phyloP scores from a whole-genome alignment of 1,284 basidiomycete genomes.

The Pascua guehoae region DNA sequence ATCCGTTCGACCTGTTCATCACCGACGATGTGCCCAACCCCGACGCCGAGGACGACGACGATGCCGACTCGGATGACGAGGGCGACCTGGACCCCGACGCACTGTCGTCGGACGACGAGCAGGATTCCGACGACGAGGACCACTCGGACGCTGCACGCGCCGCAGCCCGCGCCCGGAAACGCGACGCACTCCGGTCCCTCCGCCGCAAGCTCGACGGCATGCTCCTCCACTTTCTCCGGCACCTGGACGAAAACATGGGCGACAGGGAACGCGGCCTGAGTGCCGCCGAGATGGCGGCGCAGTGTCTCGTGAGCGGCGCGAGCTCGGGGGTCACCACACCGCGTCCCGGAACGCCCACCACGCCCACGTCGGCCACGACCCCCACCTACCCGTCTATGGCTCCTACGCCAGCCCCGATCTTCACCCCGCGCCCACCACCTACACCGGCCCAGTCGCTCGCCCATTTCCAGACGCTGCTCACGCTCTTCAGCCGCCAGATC shows the following conservation, averaged over 20 bases:
- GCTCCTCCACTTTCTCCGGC: constrained; percentile 75
- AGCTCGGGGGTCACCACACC: constrained; percentile 33
- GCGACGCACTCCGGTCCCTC: constrained; percentile 71
- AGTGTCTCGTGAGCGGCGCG: constrained; percentile 23
- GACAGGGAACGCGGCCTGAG: constrained; percentile 16
- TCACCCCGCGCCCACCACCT: constrained; percentile 17
- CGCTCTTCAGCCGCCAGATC: constrained; percentile 89
- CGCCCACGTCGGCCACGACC: constrained; percentile 24
- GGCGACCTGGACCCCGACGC: constrained; percentile 49
- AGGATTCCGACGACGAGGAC: constrained; percentile 60
- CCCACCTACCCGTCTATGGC: background rate
- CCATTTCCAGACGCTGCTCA: constrained; percentile 82
- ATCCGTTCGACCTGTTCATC: constrained; percentile 76
- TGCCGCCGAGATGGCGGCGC: constrained; percentile 37
- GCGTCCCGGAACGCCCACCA: constrained; percentile 14
- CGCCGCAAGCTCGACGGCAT: constrained; percentile 87
- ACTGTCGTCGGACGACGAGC: constrained; percentile 47
- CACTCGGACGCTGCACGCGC: constrained; percentile 48
- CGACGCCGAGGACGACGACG: constrained; percentile 56
- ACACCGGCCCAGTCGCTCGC: constrained; percentile 44
- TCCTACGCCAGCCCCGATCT: background rate
- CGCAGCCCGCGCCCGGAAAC: constrained; percentile 58
- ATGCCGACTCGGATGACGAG: constrained; percentile 58
- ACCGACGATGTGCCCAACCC: constrained; percentile 56
- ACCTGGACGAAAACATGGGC: constrained; percentile 54